Evolutionary conservation across 805 yeast species (phyloP).

Genomic region (Candida alai): DNA sequence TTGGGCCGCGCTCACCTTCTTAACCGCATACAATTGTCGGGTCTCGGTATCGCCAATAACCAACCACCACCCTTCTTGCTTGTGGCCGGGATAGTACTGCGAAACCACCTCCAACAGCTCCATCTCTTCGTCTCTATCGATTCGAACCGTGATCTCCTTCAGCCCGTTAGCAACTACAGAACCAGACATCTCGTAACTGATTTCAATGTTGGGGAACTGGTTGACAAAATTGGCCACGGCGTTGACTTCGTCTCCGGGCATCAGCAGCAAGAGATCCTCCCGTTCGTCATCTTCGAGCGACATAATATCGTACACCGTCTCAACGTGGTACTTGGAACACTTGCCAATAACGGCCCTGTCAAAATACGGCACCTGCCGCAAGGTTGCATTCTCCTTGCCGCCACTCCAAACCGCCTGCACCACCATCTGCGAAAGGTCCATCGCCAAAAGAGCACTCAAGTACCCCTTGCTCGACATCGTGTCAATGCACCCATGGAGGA

Average conservation of each 20-base stretch:
- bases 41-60: constrained; percentile 66
- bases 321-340: constrained; percentile 54
- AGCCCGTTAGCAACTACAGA: constrained; percentile 45
- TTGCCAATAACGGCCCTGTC: constrained; percentile 46
- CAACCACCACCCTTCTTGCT: constrained; percentile 82
- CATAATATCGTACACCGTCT: constrained; percentile 77
- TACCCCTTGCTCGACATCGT: constrained; percentile 75
- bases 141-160: constrained; percentile 41
- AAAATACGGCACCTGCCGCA: constrained; percentile 79
- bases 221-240: constrained; percentile 86
- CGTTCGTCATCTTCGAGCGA: constrained; percentile 75
- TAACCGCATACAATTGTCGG: constrained; percentile 67
- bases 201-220: constrained; percentile 81
- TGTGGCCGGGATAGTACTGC: constrained; percentile 54
- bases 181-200: constrained; percentile 47
- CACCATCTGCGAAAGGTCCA: constrained; percentile 87
- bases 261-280: constrained; percentile 54
- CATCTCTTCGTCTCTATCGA: constrained; percentile 75
- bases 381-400: constrained; percentile 49
- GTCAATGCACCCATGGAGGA: constrained; percentile 71
- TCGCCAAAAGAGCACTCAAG: constrained; percentile 71
- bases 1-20: constrained; percentile 53
- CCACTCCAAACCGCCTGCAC: constrained; percentile 83
- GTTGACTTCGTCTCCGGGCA: constrained; percentile 44
- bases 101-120: constrained; percentile 57